Conservation (phyloP, 2,329 filamentous ascomycete genomes). For the Orbilia oligospora region DNA sequence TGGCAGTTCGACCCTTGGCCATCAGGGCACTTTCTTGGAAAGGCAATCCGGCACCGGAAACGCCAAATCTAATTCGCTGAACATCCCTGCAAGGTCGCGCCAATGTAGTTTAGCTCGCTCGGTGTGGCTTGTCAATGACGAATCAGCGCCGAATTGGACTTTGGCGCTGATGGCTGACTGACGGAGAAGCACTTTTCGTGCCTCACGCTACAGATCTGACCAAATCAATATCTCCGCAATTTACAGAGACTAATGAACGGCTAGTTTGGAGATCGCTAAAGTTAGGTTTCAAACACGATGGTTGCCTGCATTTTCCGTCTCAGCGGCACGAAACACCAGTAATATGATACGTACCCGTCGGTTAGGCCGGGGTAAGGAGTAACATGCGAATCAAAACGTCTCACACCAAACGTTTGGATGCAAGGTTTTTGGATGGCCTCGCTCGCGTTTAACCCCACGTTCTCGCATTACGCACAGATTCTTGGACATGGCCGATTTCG, state of each 20-base stretch:
- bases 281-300: constrained; percentile 7
- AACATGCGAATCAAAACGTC: constrained; percentile 20
- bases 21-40: constrained; percentile 41
- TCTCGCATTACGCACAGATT: neutral
- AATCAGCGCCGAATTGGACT: constrained; percentile 4
- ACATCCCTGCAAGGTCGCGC: constrained; percentile 11
- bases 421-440: constrained; percentile 1
- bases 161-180: constrained; percentile 26
- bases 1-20: constrained; percentile 37
- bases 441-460: constrained; percentile 15
- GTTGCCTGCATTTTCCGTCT: constrained; percentile 7
- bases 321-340: constrained; percentile 40
- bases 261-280: neutral
- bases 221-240: neutral
- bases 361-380: constrained; percentile 20
- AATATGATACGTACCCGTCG: constrained; percentile 41
- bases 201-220: neutral
- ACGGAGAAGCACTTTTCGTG: neutral
- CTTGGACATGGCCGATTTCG: neutral
- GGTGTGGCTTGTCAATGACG: constrained; percentile 28
- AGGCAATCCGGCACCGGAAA: constrained; percentile 25
- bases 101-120: constrained; percentile 12
- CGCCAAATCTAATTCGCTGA: constrained; percentile 18
- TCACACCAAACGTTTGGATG: constrained; percentile 13
- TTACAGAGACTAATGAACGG: neutral